Percentiles rank a stretch among this genome's conserved stretches.
phyloP scores from a whole-genome alignment of 306 rosid species.

The Inga oerstediana region DNA sequence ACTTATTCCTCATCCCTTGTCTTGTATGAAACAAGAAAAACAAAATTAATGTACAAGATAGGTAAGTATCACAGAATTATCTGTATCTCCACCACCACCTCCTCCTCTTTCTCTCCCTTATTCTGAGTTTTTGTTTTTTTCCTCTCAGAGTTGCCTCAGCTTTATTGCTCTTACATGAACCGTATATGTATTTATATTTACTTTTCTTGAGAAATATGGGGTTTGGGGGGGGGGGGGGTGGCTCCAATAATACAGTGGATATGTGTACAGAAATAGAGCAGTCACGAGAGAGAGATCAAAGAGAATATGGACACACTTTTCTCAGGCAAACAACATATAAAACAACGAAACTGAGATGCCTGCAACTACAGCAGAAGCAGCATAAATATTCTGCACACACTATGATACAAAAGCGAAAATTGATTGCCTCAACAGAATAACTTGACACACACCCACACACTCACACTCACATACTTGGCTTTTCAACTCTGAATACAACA shows the following conservation, averaged over 20 bases:
- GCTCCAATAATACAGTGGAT: conserved; percentile 73
- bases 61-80: neutral
- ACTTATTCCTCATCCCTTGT: neutral
- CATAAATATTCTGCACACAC: conserved; percentile 63
- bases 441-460: conserved; percentile 1
- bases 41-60: neutral
- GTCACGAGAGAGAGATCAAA: conserved; percentile 75
- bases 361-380: conserved; percentile 27
- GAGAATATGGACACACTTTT: conserved; percentile 58
- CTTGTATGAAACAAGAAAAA: conserved; percentile 9
- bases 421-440: conserved; percentile 44
- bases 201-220: neutral
- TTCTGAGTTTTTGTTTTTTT: conserved; percentile 10
- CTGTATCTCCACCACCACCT: neutral
- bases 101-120: neutral
- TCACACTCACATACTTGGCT: conserved; percentile 6
- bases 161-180: neutral
- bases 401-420: conserved; percentile 59
- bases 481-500: conserved; percentile 38
- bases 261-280: conserved; percentile 58
- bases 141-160: neutral
- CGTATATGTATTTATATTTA: neutral
- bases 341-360: conserved; percentile 72
- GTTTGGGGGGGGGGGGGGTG: neutral
- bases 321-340: conserved; percentile 83